Conservation (phyloP, 228 moss, liverwort and hornwort genomes). For the Sphagnum magellanicum region DNA sequence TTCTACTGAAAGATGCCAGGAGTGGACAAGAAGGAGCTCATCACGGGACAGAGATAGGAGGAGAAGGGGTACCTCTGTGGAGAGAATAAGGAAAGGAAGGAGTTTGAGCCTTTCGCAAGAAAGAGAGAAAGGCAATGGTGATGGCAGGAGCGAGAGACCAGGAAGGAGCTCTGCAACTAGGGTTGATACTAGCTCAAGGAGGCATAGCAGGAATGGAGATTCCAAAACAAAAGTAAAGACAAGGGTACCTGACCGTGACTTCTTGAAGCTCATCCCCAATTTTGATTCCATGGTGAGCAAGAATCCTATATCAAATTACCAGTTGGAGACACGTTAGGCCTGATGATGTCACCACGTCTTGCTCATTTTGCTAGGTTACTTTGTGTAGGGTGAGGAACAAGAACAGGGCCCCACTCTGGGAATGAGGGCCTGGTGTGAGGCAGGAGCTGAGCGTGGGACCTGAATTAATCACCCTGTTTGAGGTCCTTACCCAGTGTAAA, state of each 20-base stretch:
- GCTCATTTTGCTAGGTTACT: too few species aligned
- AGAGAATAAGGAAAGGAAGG: not conserved
- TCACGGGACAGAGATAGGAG: not conserved
- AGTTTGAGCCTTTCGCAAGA: not conserved
- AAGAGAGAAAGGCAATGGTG: not conserved
- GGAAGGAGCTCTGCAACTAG: not conserved
- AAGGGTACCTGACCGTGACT: conserved; percentile 31
- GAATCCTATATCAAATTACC: not conserved
- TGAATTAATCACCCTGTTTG: too few species aligned
- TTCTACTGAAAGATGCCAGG: not conserved
- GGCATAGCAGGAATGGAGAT: not conserved
- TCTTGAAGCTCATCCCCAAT: conserved; percentile 32
- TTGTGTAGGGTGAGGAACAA: too few species aligned
- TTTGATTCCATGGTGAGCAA: conserved; percentile 43
- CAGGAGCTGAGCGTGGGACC: too few species aligned
- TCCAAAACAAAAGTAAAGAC: conserved; percentile 4
- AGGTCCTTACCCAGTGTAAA: too few species aligned
- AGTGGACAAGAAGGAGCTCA: not conserved
- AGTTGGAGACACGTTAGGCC: not conserved
- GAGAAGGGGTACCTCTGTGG: conserved; percentile 1
- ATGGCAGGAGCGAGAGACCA: not conserved
- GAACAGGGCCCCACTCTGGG: too few species aligned
- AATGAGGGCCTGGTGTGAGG: too few species aligned
- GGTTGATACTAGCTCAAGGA: not conserved
- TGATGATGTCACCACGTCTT: not conserved